Evolutionary conservation across 441 rosid genomes (phyloP), one percentile per base, ranked within the genome.

Genomic region (Gossypium davidsonii): DNA sequence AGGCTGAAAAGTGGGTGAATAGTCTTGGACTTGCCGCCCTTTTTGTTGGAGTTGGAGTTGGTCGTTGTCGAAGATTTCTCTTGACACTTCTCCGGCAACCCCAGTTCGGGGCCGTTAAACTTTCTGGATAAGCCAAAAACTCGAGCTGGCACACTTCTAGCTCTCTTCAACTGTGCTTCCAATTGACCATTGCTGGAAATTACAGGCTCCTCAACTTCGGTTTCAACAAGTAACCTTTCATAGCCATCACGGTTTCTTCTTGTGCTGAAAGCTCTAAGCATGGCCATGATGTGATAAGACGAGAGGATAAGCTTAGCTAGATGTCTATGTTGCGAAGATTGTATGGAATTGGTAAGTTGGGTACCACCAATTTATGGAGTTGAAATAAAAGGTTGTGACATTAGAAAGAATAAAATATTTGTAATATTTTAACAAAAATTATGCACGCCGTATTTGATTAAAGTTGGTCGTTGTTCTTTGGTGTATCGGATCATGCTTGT

Each of bases 261-360:
- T 10, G 80, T 83, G 81, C 94, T 92, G 70, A 89, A 73, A 55
- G 94, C 88, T 85, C 97, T 82, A 14, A 92, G 81, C 97, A 92
- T 88, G 83, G 83, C 74, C 79, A 70, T 71, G 74, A 58, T 20
- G 48, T 9, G 53, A 49, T 18, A 4, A 73, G 37, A 67, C 14
- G 14, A 14, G 42, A 3, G 53, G 3, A 55, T 69, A 0, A 75
- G 2, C 10, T 62, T 58, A 48, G 78, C 72, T 48, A 23, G 23
- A 9, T 49, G 7, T 4, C 0, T 49, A 3, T 49, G 6, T 11
- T 25, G 15, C 48, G 48, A 46, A 31, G 71, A 8, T 37, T 21
- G 2, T 34, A 6, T 17, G 76, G 6, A n/a, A 4, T 49, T 4
- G 18, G 1, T 14, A 15, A 49, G 18, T 31, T 31, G 34, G 34